Evolutionary conservation across 2,329 filamentous ascomycete species (phyloP).

Genomic region (Colletotrichum limetticola): DNA sequence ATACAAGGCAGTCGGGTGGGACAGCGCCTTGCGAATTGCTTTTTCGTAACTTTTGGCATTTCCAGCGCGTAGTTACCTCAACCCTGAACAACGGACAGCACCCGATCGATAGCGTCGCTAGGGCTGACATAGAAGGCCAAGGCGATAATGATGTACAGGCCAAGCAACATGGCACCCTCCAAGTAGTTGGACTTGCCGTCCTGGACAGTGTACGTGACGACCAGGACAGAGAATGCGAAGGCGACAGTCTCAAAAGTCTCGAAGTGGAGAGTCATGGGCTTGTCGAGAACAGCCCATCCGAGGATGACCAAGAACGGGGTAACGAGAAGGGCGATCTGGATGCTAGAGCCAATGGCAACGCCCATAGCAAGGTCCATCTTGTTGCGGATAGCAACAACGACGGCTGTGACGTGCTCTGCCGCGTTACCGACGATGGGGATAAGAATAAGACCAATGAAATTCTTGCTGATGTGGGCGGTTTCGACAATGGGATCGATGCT

Average conservation of each 20-base stretch:
- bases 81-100: slow-evolving; percentile 22
- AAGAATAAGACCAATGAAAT: slow-evolving; percentile 82
- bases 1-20: not conserved
- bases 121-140: slow-evolving; percentile 69
- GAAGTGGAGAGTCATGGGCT: slow-evolving; percentile 82
- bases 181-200: slow-evolving; percentile 88
- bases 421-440: slow-evolving; percentile 85
- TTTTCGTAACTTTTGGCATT: slow-evolving; percentile 2
- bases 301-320: slow-evolving; percentile 84
- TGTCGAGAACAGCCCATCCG: slow-evolving; percentile 78
- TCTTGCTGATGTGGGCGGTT: slow-evolving; percentile 78
- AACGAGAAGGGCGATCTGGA: slow-evolving; percentile 85
- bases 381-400: slow-evolving; percentile 81
- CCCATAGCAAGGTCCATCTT: slow-evolving; percentile 82
- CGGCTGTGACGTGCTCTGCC: slow-evolving; percentile 83
- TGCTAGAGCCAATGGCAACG: slow-evolving; percentile 83
- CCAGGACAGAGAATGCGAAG: slow-evolving; percentile 79
- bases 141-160: slow-evolving; percentile 69
- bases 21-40: not conserved
- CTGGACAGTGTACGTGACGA: slow-evolving; percentile 81
- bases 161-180: slow-evolving; percentile 77
- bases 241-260: slow-evolving; percentile 83
- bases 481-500: slow-evolving; percentile 80
- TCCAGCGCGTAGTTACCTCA: not conserved
- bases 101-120: slow-evolving; percentile 56